A percentile compares a stretch with the other conserved stretches of the same genome.
These are phyloP conservation scores for Eudorina sp. DNA, from an alignment of 139 green algal genomes.

Conservation along the genomic window DNA sequence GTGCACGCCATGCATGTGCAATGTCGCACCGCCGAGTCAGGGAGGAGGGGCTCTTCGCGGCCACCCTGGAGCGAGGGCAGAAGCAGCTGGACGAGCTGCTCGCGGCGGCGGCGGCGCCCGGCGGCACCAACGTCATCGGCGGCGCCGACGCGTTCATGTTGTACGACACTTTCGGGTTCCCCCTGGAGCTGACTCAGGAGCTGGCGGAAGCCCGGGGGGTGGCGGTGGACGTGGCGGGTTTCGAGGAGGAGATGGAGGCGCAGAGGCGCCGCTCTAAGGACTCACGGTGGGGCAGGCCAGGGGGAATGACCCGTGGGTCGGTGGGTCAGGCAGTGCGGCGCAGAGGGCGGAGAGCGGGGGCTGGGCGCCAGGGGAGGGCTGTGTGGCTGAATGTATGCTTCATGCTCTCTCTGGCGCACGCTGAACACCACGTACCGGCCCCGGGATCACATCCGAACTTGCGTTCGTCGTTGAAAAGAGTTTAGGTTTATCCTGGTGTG, in stretches of 20 bases:
- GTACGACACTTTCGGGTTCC: conserved; percentile 94
- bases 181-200: conserved; percentile 88
- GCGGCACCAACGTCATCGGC: conserved; percentile 41
- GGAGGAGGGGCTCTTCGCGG: conserved; percentile 55
- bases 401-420: too few species aligned
- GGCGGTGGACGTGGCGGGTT: conserved; percentile 74
- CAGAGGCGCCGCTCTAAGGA: conserved; percentile 75
- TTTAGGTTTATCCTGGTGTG: too few species aligned
- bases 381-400: too few species aligned
- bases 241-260: conserved; percentile 76
- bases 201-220: conserved; percentile 65
- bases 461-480: too few species aligned
- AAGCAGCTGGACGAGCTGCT: conserved; percentile 84
- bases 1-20: too few species aligned
- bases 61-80: conserved; percentile 86
- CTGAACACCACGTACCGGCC: too few species aligned
- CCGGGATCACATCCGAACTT: too few species aligned
- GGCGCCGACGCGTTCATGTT: conserved; percentile 88
- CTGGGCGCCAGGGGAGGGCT: too few species aligned
- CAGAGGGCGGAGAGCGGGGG: too few species aligned
- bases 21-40: too few species aligned
- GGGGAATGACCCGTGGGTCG: too few species aligned
- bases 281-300: conserved; percentile 66
- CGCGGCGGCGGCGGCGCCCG: neutral
- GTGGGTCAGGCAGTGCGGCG: too few species aligned